Percentiles rank a stretch among this genome's conserved stretches.
phyloP scores from a whole-genome alignment of 306 rosid species.

The Corylus avellana region DNA sequence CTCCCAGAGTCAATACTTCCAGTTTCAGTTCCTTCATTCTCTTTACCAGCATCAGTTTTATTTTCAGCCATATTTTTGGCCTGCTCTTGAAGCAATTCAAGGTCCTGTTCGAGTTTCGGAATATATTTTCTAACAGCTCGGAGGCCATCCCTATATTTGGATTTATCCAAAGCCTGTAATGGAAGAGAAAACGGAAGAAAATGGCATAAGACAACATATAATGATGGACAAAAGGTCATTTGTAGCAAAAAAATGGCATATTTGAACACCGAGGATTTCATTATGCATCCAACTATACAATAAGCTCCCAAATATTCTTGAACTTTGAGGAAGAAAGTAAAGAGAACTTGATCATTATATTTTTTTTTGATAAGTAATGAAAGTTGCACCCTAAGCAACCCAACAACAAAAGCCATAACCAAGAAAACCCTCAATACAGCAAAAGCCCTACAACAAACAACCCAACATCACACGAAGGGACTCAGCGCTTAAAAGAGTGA shows the following conservation, averaged over 20 bases:
- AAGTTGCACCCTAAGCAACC: no score
- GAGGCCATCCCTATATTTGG: slow-evolving; percentile 82
- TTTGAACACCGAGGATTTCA: neutral
- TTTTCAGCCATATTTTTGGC: slow-evolving; percentile 42
- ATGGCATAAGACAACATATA: neutral
- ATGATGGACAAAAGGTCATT: neutral
- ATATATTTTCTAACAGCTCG: slow-evolving; percentile 79
- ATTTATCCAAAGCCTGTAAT: slow-evolving; percentile 90
- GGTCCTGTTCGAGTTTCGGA: slow-evolving; percentile 81
- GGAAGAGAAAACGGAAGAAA: slow-evolving; percentile 13
- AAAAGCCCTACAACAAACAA: no score
- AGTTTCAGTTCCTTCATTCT: slow-evolving; percentile 36
- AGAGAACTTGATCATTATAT: neutral
- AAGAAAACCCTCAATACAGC: no score
- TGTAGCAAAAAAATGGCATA: neutral
- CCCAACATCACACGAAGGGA: no score
- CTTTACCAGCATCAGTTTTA: slow-evolving; percentile 37
- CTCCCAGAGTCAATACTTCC: slow-evolving; percentile 32
- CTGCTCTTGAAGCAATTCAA: slow-evolving; percentile 72
- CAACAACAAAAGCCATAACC: no score
- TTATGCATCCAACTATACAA: neutral
- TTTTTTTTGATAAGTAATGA: no score
- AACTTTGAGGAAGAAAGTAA: neutral
- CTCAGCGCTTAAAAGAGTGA: no score
- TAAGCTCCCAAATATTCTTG: neutral